phyloP scores from a whole-genome alignment of 164 flowering plant species.

The Buxus sempervirens region DNA sequence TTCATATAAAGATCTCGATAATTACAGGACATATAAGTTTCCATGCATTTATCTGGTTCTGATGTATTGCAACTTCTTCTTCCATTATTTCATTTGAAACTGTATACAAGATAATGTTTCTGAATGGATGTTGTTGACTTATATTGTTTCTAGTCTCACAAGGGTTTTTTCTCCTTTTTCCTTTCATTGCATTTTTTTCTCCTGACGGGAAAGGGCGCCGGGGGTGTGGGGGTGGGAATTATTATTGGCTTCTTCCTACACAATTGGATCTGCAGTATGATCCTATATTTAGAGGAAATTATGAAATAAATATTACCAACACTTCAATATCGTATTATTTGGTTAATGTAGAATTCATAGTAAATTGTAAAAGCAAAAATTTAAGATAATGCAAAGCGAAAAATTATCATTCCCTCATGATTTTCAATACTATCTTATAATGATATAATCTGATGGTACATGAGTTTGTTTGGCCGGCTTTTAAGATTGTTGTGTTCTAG shows the following conservation, averaged over 20 bases:
- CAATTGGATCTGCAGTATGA: no score
- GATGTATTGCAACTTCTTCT: no score
- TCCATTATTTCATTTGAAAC: background rate
- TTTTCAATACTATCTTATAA: background rate
- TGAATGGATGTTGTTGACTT: background rate
- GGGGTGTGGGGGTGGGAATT: no score
- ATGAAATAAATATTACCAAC: constrained; percentile 8
- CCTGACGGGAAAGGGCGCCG: no score
- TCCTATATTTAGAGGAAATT: background rate
- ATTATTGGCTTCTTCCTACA: background rate
- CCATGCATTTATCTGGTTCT: background rate
- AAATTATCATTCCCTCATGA: background rate
- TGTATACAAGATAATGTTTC: background rate
- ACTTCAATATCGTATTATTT: no score
- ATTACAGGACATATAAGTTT: background rate
- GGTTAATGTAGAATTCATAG: constrained; percentile 29
- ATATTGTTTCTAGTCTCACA: no score
- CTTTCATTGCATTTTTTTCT: no score
- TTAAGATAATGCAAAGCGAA: background rate
- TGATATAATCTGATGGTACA: background rate
- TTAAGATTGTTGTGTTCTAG: background rate
- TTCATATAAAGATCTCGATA: background rate
- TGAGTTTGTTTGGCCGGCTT: background rate
- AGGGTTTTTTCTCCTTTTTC: background rate
- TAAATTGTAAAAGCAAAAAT: constrained; percentile 43